A percentile compares a stretch with the other conserved stretches of the same genome.
phyloP scores from a whole-genome alignment of 495 filamentous ascomycete genomes.

The Filosporella fistucella region DNA sequence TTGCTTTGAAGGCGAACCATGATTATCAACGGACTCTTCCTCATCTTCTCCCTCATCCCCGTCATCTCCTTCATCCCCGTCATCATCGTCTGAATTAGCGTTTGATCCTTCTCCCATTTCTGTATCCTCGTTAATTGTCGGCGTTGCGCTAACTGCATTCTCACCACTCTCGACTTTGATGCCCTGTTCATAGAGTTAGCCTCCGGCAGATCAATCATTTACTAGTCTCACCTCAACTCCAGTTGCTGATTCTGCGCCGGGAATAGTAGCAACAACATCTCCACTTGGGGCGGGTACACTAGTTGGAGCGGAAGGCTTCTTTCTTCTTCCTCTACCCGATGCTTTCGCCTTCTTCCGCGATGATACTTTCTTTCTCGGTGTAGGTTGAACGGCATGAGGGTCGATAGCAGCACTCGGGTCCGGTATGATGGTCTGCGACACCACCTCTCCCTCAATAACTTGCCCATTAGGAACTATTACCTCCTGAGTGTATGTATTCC shows the following conservation, averaged over 20 bases:
- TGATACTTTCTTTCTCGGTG: slow-evolving; percentile 61
- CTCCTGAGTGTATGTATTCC: slow-evolving; percentile 76
- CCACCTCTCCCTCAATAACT: slow-evolving; percentile 73
- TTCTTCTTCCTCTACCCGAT: slow-evolving; percentile 61
- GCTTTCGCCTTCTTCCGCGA: slow-evolving; percentile 73
- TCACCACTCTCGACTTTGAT: slow-evolving; percentile 22
- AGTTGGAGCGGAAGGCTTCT: slow-evolving; percentile 43
- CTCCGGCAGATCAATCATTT: slow-evolving; percentile 14
- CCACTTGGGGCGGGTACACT: slow-evolving; percentile 18
- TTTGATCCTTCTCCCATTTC: slow-evolving; percentile 36
- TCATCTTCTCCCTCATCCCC: slow-evolving; percentile 53
- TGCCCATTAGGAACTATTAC: slow-evolving; percentile 78
- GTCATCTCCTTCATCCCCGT: slow-evolving; percentile 49
- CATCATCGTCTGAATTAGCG: slow-evolving; percentile 49
- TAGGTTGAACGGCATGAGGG: slow-evolving; percentile 26
- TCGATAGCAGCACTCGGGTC: slow-evolving; percentile 27
- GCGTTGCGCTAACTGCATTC: slow-evolving; percentile 6
- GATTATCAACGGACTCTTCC: slow-evolving; percentile 35
- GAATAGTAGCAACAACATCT: slow-evolving; percentile 1
- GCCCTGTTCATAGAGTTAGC: slow-evolving; percentile 25
- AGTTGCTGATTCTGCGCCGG: slow-evolving; percentile 35
- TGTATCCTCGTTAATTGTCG: slow-evolving; percentile 32
- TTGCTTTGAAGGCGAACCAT: slow-evolving; percentile 23
- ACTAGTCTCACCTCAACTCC: slow-evolving; percentile 32
- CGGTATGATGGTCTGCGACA: slow-evolving; percentile 48